A percentile compares a stretch with the other conserved stretches of the same genome.
Evolutionary conservation across 371 early-diverging fungal species (phyloP).

Genomic region (Mucor sp.): DNA sequence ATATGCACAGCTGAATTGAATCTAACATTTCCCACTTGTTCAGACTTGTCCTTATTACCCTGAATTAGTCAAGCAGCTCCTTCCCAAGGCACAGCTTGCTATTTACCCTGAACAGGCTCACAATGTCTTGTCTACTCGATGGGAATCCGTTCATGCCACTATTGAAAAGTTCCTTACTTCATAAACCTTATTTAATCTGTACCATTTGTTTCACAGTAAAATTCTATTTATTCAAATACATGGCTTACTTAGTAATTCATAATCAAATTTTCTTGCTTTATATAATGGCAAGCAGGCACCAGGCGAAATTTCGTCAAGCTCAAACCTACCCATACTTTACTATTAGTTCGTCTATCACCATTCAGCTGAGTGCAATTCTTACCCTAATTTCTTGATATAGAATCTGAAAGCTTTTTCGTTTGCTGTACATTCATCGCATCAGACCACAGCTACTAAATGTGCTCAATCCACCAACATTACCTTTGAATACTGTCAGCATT

Average conservation of each 20-base stretch:
- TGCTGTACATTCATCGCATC: slow-evolving; percentile 20
- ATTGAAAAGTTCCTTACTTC: slow-evolving; percentile 14
- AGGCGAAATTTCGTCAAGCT: slow-evolving; percentile 64
- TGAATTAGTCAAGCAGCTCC: slow-evolving; percentile 14
- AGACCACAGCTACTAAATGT: neutral
- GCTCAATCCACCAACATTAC: slow-evolving; percentile 25
- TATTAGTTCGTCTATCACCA: neutral
- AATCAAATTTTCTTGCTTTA: slow-evolving; percentile 57
- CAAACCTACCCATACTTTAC: slow-evolving; percentile 35
- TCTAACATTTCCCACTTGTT: neutral
- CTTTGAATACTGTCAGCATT: slow-evolving; percentile 69
- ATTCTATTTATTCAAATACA: slow-evolving; percentile 9
- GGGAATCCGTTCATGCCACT: slow-evolving; percentile 12
- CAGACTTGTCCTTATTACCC: slow-evolving; percentile 38
- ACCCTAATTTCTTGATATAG: slow-evolving; percentile 58
- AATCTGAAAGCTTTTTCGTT: slow-evolving; percentile 60
- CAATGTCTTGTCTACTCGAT: slow-evolving; percentile 32
- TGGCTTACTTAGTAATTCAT: slow-evolving; percentile 59
- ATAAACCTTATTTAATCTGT: neutral
- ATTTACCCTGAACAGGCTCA: slow-evolving; percentile 35
- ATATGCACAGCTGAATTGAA: neutral
- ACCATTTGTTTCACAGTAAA: neutral
- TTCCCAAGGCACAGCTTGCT: slow-evolving; percentile 30
- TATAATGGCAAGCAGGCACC: slow-evolving; percentile 51
- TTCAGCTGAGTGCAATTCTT: slow-evolving; percentile 8